These are phyloP conservation scores for Achlya hypogyna DNA, from an alignment of 352 stramenopile genomes.

Conservation along the genomic window DNA sequence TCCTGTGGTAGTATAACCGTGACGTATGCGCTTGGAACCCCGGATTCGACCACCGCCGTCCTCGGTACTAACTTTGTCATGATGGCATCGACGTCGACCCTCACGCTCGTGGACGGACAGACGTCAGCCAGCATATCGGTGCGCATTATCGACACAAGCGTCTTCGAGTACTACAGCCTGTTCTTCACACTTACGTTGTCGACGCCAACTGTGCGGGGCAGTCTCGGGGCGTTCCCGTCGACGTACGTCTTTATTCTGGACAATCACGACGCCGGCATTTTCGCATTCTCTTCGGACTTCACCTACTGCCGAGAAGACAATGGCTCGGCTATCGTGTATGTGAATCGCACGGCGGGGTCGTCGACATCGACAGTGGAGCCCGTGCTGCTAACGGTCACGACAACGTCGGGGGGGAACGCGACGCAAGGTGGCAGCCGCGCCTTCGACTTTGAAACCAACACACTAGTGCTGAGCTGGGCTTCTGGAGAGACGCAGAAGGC, in stretches of 20 bases:
- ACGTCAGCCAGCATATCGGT: conserved; percentile 37
- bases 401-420: conserved; percentile 44
- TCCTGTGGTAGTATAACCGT: conserved; percentile 33
- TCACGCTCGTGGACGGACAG: conserved; percentile 45
- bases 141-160: conserved; percentile 42
- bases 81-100: conserved; percentile 26
- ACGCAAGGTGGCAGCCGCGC: conserved; percentile 47
- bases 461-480: conserved; percentile 42
- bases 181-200: conserved; percentile 48
- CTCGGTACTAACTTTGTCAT: conserved; percentile 56
- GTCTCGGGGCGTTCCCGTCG: conserved; percentile 27
- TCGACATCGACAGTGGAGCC: conserved; percentile 55
- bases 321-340: conserved; percentile 41
- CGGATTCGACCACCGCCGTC: conserved; percentile 37
- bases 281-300: conserved; percentile 43
- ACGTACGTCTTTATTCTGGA: conserved; percentile 44
- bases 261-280: conserved; percentile 49
- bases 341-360: conserved; percentile 36
- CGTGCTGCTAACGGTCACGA: conserved; percentile 41
- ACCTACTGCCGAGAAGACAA: conserved; percentile 63
- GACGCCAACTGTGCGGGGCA: conserved; percentile 25
- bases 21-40: conserved; percentile 38
- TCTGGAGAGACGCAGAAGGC: conserved; percentile 43
- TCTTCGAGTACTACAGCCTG: conserved; percentile 56
- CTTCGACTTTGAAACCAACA: conserved; percentile 51